A percentile compares a stretch with the other conserved stretches of the same genome.
Conservation (phyloP, 768 basidiomycete genomes). For the Phaeotremella fagi region DNA sequence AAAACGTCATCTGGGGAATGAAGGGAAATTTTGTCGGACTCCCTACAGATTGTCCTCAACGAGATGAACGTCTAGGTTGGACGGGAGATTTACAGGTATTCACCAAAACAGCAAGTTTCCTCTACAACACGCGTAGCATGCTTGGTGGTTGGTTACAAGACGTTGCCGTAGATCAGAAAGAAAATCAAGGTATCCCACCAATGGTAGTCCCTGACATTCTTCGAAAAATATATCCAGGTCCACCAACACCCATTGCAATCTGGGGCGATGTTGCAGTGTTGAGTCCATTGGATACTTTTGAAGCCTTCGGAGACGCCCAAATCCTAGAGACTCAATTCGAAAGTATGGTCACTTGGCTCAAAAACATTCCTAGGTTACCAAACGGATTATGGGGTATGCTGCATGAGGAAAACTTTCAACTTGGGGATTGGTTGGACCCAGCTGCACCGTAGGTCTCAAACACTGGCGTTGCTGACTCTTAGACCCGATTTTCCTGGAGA, state of each 20-base stretch:
- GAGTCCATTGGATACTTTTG: conserved; percentile 34
- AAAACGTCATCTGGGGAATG: conserved; percentile 36
- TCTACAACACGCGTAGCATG: conserved; percentile 32
- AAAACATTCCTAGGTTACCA: conserved; percentile 21
- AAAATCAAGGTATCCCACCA: conserved; percentile 23
- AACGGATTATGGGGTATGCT: conserved; percentile 30
- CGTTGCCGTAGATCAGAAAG: conserved; percentile 26
- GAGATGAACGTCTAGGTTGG: conserved; percentile 47
- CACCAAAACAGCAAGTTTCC: conserved; percentile 35
- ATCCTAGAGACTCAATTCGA: conserved; percentile 30
- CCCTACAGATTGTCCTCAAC: conserved; percentile 47
- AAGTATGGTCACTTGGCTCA: conserved; percentile 33
- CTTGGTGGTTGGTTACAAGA: conserved; percentile 40
- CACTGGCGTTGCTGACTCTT: no score
- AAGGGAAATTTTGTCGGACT: conserved; percentile 35
- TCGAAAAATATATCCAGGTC: background rate
- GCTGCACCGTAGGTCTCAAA: no score
- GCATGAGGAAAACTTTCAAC: conserved; percentile 10
- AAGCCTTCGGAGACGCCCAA: conserved; percentile 21
- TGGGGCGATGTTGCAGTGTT: conserved; percentile 40
- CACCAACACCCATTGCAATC: conserved; percentile 18
- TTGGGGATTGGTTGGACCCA: conserved; percentile 44
- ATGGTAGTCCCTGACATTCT: conserved; percentile 31
- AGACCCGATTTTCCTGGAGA: conserved; percentile 18
- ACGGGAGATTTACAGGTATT: conserved; percentile 46